Percentiles rank a stretch among this genome's conserved stretches.
Evolutionary conservation across 768 basidiomycete genomes (phyloP).

Genomic region (Termitomyces sp.): DNA sequence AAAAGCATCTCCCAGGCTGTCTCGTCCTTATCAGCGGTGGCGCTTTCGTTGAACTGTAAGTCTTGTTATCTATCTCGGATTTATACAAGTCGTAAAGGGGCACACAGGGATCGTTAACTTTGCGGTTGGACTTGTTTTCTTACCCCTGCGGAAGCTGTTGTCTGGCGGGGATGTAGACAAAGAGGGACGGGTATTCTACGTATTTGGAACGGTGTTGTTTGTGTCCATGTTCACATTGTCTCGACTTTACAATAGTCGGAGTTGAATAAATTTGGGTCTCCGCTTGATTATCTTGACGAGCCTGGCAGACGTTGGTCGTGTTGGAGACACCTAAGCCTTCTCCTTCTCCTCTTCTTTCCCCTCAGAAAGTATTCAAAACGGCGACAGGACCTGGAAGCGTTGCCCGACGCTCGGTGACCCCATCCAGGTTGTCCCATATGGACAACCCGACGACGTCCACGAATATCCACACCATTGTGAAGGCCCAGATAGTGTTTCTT

Average conservation of each 20-base stretch:
- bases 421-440: slow-evolving; percentile 82
- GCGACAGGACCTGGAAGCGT: slow-evolving; percentile 66
- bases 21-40: slow-evolving; percentile 73
- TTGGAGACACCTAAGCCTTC: slow-evolving; percentile 30
- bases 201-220: slow-evolving; percentile 63
- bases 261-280: slow-evolving; percentile 21
- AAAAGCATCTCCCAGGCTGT: slow-evolving; percentile 45
- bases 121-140: slow-evolving; percentile 74
- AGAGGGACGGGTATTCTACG: slow-evolving; percentile 85
- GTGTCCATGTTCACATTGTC: slow-evolving; percentile 30
- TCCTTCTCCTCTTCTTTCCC: slow-evolving; percentile 31
- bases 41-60: slow-evolving; percentile 68
- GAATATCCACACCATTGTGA: slow-evolving; percentile 89
- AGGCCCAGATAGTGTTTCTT: slow-evolving; percentile 96
- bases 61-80: slow-evolving; percentile 9
- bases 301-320: slow-evolving; percentile 34
- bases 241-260: slow-evolving; percentile 31
- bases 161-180: slow-evolving; percentile 53
- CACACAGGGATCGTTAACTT: slow-evolving; percentile 79
- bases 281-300: slow-evolving; percentile 21
- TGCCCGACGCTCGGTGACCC: slow-evolving; percentile 67
- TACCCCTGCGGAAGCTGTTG: slow-evolving; percentile 75
- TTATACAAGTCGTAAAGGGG: background rate
- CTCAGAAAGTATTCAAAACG: slow-evolving; percentile 52
- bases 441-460: slow-evolving; percentile 79